A percentile compares a stretch with the other conserved stretches of the same genome.
phyloP scores from a whole-genome alignment of 1,284 basidiomycete genomes.

The Ustilago esculenta region DNA sequence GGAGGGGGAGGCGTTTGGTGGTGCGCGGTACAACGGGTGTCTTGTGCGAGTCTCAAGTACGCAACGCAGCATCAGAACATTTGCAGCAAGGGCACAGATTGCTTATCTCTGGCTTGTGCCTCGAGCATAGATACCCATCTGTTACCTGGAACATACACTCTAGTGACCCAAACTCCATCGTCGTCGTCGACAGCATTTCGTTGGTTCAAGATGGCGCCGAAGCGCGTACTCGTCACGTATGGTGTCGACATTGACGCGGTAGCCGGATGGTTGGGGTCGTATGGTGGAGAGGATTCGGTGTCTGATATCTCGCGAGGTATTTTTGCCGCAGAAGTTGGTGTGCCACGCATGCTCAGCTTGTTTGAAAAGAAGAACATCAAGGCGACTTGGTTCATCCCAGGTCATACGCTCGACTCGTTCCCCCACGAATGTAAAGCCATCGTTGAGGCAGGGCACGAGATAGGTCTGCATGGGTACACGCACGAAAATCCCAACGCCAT shows the following conservation, averaged over 20 bases:
- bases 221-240: slow-evolving; percentile 28
- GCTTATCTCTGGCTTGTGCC: too few species aligned
- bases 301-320: slow-evolving; percentile 76
- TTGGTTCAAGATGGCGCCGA: slow-evolving; percentile 19
- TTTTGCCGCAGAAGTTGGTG: slow-evolving; percentile 75
- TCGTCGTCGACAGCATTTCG: too few species aligned
- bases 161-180: too few species aligned
- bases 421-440: slow-evolving; percentile 75
- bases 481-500: slow-evolving; percentile 71
- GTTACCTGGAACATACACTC: too few species aligned
- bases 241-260: slow-evolving; percentile 33
- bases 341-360: slow-evolving; percentile 71
- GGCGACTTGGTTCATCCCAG: slow-evolving; percentile 72
- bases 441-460: slow-evolving; percentile 76
- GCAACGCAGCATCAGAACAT: too few species aligned
- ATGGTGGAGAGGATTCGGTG: slow-evolving; percentile 76
- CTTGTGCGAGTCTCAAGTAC: too few species aligned
- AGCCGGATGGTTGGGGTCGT: slow-evolving; percentile 73
- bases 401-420: slow-evolving; percentile 77
- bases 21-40: too few species aligned
- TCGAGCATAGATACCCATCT: too few species aligned
- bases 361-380: slow-evolving; percentile 77
- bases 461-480: slow-evolving; percentile 64
- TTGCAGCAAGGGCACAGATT: too few species aligned
- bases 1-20: too few species aligned